These are phyloP conservation scores for Globisporangium alternatum DNA, from an alignment of 352 stramenopile genomes.

Conservation along the genomic window DNA sequence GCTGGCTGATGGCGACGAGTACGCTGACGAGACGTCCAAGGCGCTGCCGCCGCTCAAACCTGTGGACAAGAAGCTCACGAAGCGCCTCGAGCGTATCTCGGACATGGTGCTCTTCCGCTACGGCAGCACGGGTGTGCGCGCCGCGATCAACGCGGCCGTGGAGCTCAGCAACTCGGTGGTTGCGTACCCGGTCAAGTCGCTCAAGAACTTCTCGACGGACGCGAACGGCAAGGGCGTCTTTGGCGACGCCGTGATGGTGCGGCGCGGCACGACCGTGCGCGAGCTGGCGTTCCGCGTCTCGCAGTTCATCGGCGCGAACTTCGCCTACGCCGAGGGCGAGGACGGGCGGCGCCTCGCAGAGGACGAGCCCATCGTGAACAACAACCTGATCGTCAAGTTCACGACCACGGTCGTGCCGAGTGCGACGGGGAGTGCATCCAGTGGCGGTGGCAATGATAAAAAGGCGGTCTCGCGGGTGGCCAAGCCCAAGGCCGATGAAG, in stretches of 20 bases:
- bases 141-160: constrained; percentile 85
- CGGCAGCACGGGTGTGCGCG: constrained; percentile 78
- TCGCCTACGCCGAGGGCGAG: constrained; percentile 81
- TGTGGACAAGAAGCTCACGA: constrained; percentile 74
- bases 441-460: constrained; percentile 33
- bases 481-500: constrained; percentile 24
- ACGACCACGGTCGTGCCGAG: constrained; percentile 55
- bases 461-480: constrained; percentile 29
- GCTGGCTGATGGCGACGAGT: constrained; percentile 54
- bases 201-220: constrained; percentile 82
- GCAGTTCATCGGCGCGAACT: constrained; percentile 66
- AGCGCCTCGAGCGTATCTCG: constrained; percentile 81
- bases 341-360: constrained; percentile 70
- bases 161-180: constrained; percentile 79
- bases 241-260: constrained; percentile 71
- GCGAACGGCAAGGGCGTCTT: constrained; percentile 70
- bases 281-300: constrained; percentile 68
- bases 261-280: constrained; percentile 71
- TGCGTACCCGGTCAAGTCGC: constrained; percentile 83
- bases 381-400: constrained; percentile 78
- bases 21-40: constrained; percentile 20
- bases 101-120: constrained; percentile 92
- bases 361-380: constrained; percentile 59
- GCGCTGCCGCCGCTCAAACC: constrained; percentile 46
- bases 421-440: constrained; percentile 3